These are phyloP conservation scores for Emericellopsis cladophorae DNA, from an alignment of 2,329 filamentous ascomycete genomes.

Conservation along the genomic window DNA sequence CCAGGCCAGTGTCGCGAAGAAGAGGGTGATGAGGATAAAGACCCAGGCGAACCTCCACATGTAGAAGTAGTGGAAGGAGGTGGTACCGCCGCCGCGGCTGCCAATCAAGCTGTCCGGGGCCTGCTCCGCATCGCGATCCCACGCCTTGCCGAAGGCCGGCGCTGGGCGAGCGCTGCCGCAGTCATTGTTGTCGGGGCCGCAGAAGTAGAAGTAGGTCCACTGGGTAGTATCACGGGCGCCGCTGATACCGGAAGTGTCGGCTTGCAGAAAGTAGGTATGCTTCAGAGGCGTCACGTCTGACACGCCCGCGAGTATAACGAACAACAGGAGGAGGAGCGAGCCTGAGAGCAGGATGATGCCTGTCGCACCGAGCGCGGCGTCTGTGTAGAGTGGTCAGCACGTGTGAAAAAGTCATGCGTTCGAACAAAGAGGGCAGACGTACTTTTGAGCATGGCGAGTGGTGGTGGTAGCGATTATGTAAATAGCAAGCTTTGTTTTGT, in stretches of 20 bases:
- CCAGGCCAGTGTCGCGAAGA: conserved; percentile 61
- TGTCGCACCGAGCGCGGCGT: conserved; percentile 25
- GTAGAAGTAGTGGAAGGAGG: conserved; percentile 57
- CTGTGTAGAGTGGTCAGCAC: conserved; percentile 11
- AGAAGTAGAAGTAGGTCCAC: conserved; percentile 89
- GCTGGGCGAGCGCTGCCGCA: conserved; percentile 53
- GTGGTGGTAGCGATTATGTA: neutral
- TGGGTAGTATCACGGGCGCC: conserved; percentile 56
- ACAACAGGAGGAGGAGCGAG: conserved; percentile 42
- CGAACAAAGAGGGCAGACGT: neutral
- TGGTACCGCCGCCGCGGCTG: conserved; percentile 37
- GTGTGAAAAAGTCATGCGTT: neutral
- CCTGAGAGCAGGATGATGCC: conserved; percentile 35
- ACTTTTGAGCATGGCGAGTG: conserved; percentile 1
- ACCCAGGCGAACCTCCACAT: conserved; percentile 89
- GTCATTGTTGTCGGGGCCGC: conserved; percentile 48
- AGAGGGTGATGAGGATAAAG: conserved; percentile 72
- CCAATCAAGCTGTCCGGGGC: conserved; percentile 35
- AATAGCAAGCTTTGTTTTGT: neutral
- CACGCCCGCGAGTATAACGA: conserved; percentile 45
- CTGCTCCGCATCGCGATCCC: conserved; percentile 32
- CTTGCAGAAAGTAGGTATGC: conserved; percentile 75
- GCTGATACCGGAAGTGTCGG: conserved; percentile 60
- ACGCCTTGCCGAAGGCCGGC: conserved; percentile 61
- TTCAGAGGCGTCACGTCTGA: conserved; percentile 44